Base-by-base conservation (phyloP, 2,329 filamentous ascomycete genomes). In the Verticillium dahliae region DNA sequence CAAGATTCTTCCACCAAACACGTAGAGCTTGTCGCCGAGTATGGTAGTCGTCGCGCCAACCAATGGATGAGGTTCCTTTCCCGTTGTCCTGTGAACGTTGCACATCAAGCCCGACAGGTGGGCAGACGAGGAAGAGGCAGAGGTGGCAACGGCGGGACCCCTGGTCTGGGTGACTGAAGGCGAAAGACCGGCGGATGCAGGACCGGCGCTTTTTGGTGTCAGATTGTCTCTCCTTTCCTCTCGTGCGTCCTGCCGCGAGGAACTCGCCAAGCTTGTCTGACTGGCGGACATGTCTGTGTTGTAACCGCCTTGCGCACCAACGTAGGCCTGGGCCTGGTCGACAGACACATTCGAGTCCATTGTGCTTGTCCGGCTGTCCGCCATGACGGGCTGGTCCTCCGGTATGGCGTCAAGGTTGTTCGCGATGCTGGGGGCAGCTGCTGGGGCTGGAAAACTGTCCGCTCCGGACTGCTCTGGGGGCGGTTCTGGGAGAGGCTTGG, bases 31-130 rank as follows among this genome's bases (percentile, higher is more conserved):
- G 75, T 99, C 95, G 34, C 94, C 95, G 1, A 99, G 76, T 57
- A 98, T 91, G 0, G 95, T 98, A 0, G 95, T 98, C 0, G 95
- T 97, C 5, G 95, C 94, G 37, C 95, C 95, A 0, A 99, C 95
- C 2, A 98, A 80, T 2, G 95, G 90, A 70, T 91, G 92, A 2
- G 95, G 95, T 71, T 98, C 93, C 64, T 88, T 87, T 39, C 95
- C 95, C 0, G 94, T 98, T 1, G 95, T 98, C 65, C 93, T 80
- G 68, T 88, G 85, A n/a, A 89, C 86, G 70, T 89, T 89, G 70
- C 86, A 89, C 85, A 89, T 88, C 60, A 89, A 72, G 0, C 86
- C 86, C 0, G 86, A 89, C 11, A 88, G 75, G 69, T 89, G 86
- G 6, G 84, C 77, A 0, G 83, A 85, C 1, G 81, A 79, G 1